Evolutionary conservation across 163 green algal genomes (phyloP), one percentile per base, ranked within the genome.

Genomic region (Smithsoniella earleae): DNA sequence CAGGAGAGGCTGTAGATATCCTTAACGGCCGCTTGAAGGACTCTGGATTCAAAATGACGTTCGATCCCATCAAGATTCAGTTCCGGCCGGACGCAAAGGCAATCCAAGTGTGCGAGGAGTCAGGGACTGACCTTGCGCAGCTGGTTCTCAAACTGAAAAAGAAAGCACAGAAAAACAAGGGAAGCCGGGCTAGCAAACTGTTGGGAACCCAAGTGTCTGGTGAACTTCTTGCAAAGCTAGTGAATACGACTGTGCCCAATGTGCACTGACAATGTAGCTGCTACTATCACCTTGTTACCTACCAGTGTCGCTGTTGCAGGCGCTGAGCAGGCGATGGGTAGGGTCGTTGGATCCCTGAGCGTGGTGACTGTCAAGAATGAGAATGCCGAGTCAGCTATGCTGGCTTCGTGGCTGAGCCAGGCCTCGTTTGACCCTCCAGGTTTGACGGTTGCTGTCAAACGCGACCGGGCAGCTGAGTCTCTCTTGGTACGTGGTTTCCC

Each of bases 371-470:
- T 82, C 13, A 79, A 77, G 22, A 85, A 92, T 58, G 90, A 90
- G 36, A 90, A 96, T 46, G 89, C 89, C 4, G 66, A 82, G 38
- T 80, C 64, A 62, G 87, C 82, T 45, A 94, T 95, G 88, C 77
- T 93, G 0, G 88, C 88, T 0, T 89, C 81, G n/a, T 95, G 83
- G 81, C 88, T 86, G 77, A 54, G 58, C 38, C 83, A 96, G 83
- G 92, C 92, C 1, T 90, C 82, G 3, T 98, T 98, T 77, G 84
- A 91, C 72, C 93, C 93, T 0, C 93, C 93, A 2, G 92, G 90
- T 37, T 4, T 98, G 3, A 95, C 91, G 1, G 82, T 96, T 44
- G 82, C 91, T 1, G 85, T 96, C 2, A 94, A 92, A 80, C 95
- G 95, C 55, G 92, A 97, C 74, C 87, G 92, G 28, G 88, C 89